Conservation (phyloP, 768 basidiomycete species). For the Amanita subjunquillea region DNA sequence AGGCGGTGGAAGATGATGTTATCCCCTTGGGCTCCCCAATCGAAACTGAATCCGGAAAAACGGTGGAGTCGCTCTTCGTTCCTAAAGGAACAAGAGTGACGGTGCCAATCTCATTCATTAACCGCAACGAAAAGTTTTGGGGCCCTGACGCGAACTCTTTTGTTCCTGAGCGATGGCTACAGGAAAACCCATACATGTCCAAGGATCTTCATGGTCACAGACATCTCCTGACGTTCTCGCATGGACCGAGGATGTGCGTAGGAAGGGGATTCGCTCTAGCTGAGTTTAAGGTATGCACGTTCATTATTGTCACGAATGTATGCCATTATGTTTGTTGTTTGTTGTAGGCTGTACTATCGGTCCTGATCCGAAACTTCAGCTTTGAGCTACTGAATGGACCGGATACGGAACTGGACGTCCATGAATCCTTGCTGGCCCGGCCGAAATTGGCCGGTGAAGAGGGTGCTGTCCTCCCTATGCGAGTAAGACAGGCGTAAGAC, state of each 20-base stretch:
- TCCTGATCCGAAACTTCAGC: neutral
- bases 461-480: neutral
- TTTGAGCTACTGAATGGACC: no score
- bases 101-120: conserved; percentile 26
- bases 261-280: conserved; percentile 28
- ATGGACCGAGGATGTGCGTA: conserved; percentile 35
- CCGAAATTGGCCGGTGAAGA: neutral
- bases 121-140: conserved; percentile 29
- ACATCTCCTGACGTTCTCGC: conserved; percentile 33
- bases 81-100: conserved; percentile 25
- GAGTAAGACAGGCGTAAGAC: neutral
- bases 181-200: conserved; percentile 13
- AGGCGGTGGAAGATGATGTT: conserved; percentile 28
- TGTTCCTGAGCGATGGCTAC: conserved; percentile 33
- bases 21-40: conserved; percentile 26
- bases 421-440: neutral
- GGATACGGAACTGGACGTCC: no score
- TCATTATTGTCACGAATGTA: neutral
- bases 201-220: conserved; percentile 24
- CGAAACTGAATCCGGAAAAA: conserved; percentile 16
- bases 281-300: conserved; percentile 1
- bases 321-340: neutral
- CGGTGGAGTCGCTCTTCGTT: conserved; percentile 20
- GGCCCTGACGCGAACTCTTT: conserved; percentile 33
- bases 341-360: neutral